A percentile compares a stretch with the other conserved stretches of the same genome.
Conservation (phyloP, 768 basidiomycete genomes). For the Rhodotorula taiwanensis region DNA sequence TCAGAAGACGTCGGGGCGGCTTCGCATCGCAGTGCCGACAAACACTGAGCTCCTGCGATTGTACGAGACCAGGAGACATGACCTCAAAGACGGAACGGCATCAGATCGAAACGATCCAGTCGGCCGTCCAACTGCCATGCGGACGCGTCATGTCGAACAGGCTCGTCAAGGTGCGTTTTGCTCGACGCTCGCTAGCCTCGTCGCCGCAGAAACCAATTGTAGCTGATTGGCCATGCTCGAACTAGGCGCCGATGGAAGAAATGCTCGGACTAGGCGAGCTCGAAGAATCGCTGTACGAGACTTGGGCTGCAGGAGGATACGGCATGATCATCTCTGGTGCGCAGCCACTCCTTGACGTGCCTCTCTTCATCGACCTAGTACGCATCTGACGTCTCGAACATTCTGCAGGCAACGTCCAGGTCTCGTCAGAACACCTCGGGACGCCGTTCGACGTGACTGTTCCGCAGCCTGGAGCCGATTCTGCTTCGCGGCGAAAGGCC, state of each 20-base stretch:
- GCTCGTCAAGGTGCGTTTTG: conserved; percentile 50
- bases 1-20: no score
- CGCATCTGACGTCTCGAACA: background rate
- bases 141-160: conserved; percentile 46
- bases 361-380: background rate
- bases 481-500: conserved; percentile 18
- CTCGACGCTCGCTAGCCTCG: background rate
- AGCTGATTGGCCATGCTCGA: no score
- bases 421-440: conserved; percentile 56
- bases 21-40: no score
- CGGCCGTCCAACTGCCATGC: conserved; percentile 11
- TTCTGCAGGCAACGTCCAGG: conserved; percentile 57
- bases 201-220: no score
- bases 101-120: background rate
- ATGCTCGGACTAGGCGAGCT: conserved; percentile 60
- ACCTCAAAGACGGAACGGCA: background rate
- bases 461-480: conserved; percentile 36
- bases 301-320: conserved; percentile 72
- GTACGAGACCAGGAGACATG: background rate
- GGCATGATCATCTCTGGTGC: conserved; percentile 78
- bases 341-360: no score
- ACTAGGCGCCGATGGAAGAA: conserved; percentile 93
- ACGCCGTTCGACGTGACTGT: conserved; percentile 42
- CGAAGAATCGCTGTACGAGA: conserved; percentile 61
- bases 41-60: background rate